These are phyloP conservation scores for Juglanconis sp. DNA, from an alignment of 2,329 filamentous ascomycete species.

Conservation along the genomic window DNA sequence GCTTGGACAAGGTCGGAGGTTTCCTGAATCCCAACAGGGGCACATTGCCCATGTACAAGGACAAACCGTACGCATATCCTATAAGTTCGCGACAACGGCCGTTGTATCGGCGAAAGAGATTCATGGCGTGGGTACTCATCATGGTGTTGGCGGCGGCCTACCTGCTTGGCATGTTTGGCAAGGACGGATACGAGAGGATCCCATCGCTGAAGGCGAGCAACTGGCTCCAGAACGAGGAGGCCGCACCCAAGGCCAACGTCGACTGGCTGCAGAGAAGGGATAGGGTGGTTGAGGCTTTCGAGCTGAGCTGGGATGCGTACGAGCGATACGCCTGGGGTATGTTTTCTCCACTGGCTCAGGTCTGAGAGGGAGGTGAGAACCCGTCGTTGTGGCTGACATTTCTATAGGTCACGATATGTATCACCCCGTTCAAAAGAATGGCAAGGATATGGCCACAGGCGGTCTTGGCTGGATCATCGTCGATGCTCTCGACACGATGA, in stretches of 20 bases:
- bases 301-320: slow-evolving; percentile 89
- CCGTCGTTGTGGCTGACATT: slow-evolving; percentile 25
- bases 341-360: slow-evolving; percentile 29
- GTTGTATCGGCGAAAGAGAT: slow-evolving; percentile 62
- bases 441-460: slow-evolving; percentile 78
- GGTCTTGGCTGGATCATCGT: slow-evolving; percentile 98
- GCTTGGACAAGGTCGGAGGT: slow-evolving; percentile 61
- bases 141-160: slow-evolving; percentile 60
- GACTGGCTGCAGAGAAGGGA: slow-evolving; percentile 79
- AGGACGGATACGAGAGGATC: slow-evolving; percentile 31
- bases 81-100: slow-evolving; percentile 56
- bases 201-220: slow-evolving; percentile 45
- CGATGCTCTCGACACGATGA: slow-evolving; percentile 92
- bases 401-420: slow-evolving; percentile 75
- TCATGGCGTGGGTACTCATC: slow-evolving; percentile 45
- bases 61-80: slow-evolving; percentile 83
- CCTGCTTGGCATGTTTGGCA: slow-evolving; percentile 61
- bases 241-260: slow-evolving; percentile 37
- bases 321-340: slow-evolving; percentile 90
- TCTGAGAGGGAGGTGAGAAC: not conserved
- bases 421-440: slow-evolving; percentile 75
- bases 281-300: slow-evolving; percentile 83
- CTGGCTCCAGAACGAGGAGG: slow-evolving; percentile 54
- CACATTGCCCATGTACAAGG: slow-evolving; percentile 93
- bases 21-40: slow-evolving; percentile 57